Base-by-base conservation (phyloP, 305 asterid genomes). In the Fraxinus dipetala region DNA sequence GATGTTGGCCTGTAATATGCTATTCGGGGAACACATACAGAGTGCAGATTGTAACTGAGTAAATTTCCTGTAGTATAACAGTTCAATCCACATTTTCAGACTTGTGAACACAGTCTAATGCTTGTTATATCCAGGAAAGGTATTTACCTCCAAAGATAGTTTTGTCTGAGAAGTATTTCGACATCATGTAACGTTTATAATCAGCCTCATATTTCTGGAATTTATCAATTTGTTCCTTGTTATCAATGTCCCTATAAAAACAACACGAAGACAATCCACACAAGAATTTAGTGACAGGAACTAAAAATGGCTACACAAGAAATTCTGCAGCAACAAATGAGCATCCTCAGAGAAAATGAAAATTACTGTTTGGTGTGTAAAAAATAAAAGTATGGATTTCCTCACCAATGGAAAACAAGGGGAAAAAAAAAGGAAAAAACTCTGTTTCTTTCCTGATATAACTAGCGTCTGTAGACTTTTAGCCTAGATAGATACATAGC, bases 151-250 rank as follows among this genome's bases (percentile, higher is more conserved):
- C 98, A 88, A 87, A 92, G 5, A 90, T 85, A 77, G 92, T 93
- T 86, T 93, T 93, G 90, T 92, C 98, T 1, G 97, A 92, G 92
- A 95, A 93, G 87, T 92, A 95, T 80, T 95, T 93, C 9, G 95
- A 80, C 88, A 87, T 91, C 84, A 93, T 61, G 79, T 90, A 87
- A 43, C 87, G 92, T 67, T 88, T 90, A 36, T 79, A 89, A 45
- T 95, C 97, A 81, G 91, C 92, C 84, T 86, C 94, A 35, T 92
- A 90, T 83, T 83, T 90, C 90, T 88, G 83, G 86, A 90, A 88
- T 85, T 92, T 92, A 77, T 91, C 94, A 28, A 75, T 45, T 35
- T 87, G 85, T 70, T 88, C 92, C 84, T 67, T 78, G 84, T 73
- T 82, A 54, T 87, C 90, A 88, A 91, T 84, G 65, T 80, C 59